A percentile compares a stretch with the other conserved stretches of the same genome.
Evolutionary conservation across 768 basidiomycete species (phyloP).

Genomic region (Amylocystis lapponica): DNA sequence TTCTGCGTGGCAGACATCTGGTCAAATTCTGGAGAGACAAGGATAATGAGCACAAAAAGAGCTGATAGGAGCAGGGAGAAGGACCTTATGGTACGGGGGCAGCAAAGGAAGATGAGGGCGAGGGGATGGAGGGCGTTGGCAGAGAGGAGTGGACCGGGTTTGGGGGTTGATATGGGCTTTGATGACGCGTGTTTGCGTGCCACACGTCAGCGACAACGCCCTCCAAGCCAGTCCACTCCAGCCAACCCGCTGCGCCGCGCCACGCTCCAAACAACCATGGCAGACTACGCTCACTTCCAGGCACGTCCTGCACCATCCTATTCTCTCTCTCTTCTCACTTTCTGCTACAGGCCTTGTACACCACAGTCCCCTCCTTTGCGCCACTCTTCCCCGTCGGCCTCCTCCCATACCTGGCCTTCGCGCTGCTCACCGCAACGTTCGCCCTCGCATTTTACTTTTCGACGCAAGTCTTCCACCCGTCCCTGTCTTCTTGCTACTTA

Average conservation of each 20-base stretch:
- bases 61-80: too few relatives aligned
- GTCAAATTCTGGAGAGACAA: not conserved
- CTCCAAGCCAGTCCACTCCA: slow-evolving; percentile 4
- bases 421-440: slow-evolving; percentile 72
- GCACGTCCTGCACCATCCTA: slow-evolving; percentile 28
- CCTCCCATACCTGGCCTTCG: slow-evolving; percentile 70
- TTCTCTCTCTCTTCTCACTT: slow-evolving; percentile 2
- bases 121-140: not conserved
- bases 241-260: slow-evolving; percentile 1
- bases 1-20: slow-evolving; percentile 76
- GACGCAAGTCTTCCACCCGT: slow-evolving; percentile 44
- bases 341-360: slow-evolving; percentile 51
- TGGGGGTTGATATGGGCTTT: slow-evolving; percentile 34
- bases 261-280: slow-evolving; percentile 35
- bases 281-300: slow-evolving; percentile 49
- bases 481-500: slow-evolving; percentile 3
- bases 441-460: slow-evolving; percentile 88
- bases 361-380: slow-evolving; percentile 59
- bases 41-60: not conserved
- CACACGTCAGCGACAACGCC: slow-evolving; percentile 35
- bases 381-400: slow-evolving; percentile 63
- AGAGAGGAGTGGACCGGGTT: slow-evolving; percentile 9
- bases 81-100: too few relatives aligned
- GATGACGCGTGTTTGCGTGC: slow-evolving; percentile 61
- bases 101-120: not conserved